phyloP scores from a whole-genome alignment of 495 filamentous ascomycete genomes.

The Penicillium coprophilum region DNA sequence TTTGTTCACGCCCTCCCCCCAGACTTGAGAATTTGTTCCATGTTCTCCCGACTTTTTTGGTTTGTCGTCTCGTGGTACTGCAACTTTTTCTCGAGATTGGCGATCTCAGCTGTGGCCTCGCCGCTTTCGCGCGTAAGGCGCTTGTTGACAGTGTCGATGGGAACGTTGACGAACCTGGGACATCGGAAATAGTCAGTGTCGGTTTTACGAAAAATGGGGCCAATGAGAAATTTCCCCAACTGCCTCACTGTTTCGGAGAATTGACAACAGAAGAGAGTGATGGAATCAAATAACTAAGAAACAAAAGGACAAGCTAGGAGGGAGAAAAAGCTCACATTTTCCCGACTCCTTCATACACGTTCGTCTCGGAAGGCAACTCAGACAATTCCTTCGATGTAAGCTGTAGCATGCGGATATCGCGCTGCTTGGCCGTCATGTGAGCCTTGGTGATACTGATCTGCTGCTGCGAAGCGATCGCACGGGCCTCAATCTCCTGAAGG shows the following conservation, averaged over 20 bases:
- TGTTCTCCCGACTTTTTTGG: constrained; percentile 85
- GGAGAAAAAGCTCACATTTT: constrained; percentile 72
- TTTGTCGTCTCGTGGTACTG: constrained; percentile 92
- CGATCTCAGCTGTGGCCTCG: constrained; percentile 72
- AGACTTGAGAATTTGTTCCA: constrained; percentile 78
- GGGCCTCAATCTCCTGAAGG: constrained; percentile 89
- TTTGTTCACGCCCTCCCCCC: constrained; percentile 38
- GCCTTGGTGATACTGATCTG: constrained; percentile 85
- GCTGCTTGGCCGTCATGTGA: constrained; percentile 81
- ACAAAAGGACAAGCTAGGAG: constrained; percentile 5
- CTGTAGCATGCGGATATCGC: constrained; percentile 85
- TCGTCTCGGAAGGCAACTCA: constrained; percentile 72
- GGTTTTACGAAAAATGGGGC: neutral
- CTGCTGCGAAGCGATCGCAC: constrained; percentile 83
- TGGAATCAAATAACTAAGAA: neutral
- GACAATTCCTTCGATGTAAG: constrained; percentile 81
- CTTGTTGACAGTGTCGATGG: constrained; percentile 69
- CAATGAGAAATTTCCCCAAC: neutral
- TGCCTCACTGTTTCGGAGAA: neutral
- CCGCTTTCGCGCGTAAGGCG: constrained; percentile 73
- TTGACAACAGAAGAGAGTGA: neutral
- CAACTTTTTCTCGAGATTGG: constrained; percentile 81
- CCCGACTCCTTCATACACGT: constrained; percentile 90
- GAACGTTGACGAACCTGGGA: constrained; percentile 79
- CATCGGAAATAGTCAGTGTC: constrained; percentile 5